Evolutionary conservation across 345 rosid genomes (phyloP).

Genomic region (Melastoma malabathricum): DNA sequence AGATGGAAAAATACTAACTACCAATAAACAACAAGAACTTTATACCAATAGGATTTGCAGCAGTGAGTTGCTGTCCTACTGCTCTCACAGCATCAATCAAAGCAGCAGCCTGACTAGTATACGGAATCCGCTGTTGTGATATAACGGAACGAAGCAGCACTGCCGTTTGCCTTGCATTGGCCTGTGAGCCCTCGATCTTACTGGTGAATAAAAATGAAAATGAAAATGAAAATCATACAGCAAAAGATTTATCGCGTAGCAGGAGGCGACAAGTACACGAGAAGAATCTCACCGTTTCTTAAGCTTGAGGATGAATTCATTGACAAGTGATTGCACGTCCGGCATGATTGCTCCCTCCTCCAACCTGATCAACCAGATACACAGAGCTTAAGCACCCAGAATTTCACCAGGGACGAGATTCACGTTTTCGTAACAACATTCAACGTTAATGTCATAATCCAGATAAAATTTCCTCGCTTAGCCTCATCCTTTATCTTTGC

Average conservation of each 20-base stretch:
- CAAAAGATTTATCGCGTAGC: background rate
- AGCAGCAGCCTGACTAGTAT: constrained; percentile 69
- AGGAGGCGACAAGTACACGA: background rate
- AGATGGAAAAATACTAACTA: background rate
- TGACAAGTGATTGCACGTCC: constrained; percentile 61
- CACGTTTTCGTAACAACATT: too few species aligned
- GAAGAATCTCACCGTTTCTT: constrained; percentile 49
- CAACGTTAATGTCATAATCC: too few species aligned
- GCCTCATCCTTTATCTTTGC: too few species aligned
- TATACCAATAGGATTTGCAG: constrained; percentile 91
- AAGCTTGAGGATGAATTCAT: constrained; percentile 72
- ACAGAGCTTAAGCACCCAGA: constrained; percentile 1
- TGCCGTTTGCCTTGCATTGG: constrained; percentile 74
- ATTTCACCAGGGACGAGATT: too few species aligned
- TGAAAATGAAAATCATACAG: background rate
- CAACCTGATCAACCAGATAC: background rate
- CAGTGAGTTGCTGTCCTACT: constrained; percentile 68
- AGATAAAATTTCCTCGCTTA: too few species aligned
- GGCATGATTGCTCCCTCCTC: constrained; percentile 39
- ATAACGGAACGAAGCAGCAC: constrained; percentile 81
- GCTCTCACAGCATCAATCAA: constrained; percentile 71
- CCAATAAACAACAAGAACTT: background rate
- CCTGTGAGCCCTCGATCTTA: constrained; percentile 92
- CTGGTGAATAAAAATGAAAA: constrained; percentile 17
- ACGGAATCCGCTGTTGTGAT: constrained; percentile 76